Evolutionary conservation across 2,329 filamentous ascomycete genomes (phyloP), one percentile per base, ranked within the genome.

Genomic region (Diaporthe longicolla): DNA sequence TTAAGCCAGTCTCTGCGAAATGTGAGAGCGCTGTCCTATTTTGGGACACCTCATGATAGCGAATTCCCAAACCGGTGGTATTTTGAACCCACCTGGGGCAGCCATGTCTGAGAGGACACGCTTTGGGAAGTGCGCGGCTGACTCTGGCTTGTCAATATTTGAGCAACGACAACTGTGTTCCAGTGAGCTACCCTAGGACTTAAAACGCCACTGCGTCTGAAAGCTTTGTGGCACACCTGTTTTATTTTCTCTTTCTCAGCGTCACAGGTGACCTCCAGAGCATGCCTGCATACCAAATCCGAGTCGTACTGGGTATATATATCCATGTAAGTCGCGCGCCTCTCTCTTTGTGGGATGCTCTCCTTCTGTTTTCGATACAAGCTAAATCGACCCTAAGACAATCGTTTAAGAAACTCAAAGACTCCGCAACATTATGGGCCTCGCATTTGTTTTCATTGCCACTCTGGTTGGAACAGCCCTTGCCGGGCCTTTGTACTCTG

Each of bases 401-500:
- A 68, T 68, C 63, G 63, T 40, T 68, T 54, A 68, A n/a, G 26
- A 40, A 13, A 37, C 13, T 19, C 4, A 26, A 13, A 19, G 21
- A 32, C 37, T 50, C 21, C 19, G 24, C 17, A 4, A 13, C 32
- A 54, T 9, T 15, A 71, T 71, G 69, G 59, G 43, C 6, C 9
- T 50, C 26, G 6, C 21, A 40, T 17, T 37, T n/a, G 5, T 61
- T 52, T 61, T 37, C 7, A 15, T 61, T 13, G n/a, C 24, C 40
- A 40, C 69, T 37, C 54, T 71, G 19, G 55, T 57, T 59, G 55
- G 43, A 15, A 40, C 43, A 40, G 69, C 69, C 21, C 7, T 57
- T 61, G n/a, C 55, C 6, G 69, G 69, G 24, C 69, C 69, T 3
- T 9, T 71, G 9, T 19, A 11, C 43, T 71, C 69, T 15, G 69